A percentile compares a stretch with the other conserved stretches of the same genome.
Conservation (phyloP, 225 moss, liverwort and hornwort species). For the Pseudisothecium myosuroides region DNA sequence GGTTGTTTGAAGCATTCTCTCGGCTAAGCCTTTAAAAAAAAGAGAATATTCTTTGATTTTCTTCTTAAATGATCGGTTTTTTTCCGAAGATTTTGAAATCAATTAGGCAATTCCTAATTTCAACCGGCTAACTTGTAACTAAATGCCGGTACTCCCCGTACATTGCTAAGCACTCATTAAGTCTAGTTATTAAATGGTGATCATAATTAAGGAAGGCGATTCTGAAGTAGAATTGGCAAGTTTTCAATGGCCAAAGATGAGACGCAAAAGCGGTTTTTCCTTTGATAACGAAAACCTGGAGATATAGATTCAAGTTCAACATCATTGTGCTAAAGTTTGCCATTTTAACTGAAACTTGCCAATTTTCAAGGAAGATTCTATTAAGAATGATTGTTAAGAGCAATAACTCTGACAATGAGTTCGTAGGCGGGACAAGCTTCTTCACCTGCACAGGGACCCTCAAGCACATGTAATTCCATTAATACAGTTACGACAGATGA, state of each 20-base stretch:
- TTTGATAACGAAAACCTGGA: not conserved
- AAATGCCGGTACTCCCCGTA: too few relatives aligned
- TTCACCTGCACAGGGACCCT: not conserved
- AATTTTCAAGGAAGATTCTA: not conserved
- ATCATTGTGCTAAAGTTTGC: not conserved
- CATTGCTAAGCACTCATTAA: not conserved
- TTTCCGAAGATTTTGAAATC: too few relatives aligned
- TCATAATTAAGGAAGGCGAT: not conserved
- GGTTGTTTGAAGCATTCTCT: too few relatives aligned
- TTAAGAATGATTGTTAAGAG: not conserved
- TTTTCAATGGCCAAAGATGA: not conserved
- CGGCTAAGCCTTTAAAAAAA: too few relatives aligned
- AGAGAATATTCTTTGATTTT: too few relatives aligned
- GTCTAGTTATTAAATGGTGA: not conserved
- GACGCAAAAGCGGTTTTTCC: not conserved
- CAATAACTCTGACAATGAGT: not conserved
- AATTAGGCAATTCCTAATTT: too few relatives aligned
- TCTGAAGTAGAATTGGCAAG: not conserved
- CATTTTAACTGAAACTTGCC: not conserved
- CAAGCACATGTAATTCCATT: not conserved
- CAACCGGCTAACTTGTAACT: too few relatives aligned
- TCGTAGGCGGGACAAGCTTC: not conserved
- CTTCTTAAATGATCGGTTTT: too few relatives aligned
- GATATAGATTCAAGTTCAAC: not conserved
- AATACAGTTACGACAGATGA: not conserved